Conservation (phyloP, 331 rosid genomes). For the Erythrophleum ivorense region DNA sequence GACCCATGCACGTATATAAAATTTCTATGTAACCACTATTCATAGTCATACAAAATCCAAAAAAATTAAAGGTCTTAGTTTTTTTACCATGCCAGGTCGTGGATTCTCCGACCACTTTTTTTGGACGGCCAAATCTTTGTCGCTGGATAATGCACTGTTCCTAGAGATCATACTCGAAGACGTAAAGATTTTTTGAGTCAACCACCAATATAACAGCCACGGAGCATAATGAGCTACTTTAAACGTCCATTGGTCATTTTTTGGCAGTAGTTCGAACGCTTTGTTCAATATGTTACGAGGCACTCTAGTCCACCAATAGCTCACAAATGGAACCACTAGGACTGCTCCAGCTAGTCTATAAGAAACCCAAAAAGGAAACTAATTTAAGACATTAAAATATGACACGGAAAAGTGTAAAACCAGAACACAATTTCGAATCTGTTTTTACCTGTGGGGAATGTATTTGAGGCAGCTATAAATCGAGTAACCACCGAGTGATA, state of each 20-base stretch:
- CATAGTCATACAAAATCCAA: too few relatives aligned
- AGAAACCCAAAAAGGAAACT: constrained; percentile 50
- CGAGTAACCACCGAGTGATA: constrained; percentile 85
- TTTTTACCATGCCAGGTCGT: too few relatives aligned
- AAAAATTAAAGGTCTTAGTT: too few relatives aligned
- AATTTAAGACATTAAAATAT: not conserved
- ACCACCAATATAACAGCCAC: constrained; percentile 76
- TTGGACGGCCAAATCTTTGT: too few relatives aligned
- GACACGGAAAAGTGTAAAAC: constrained; percentile 13
- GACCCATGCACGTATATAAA: too few relatives aligned
- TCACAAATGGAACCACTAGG: constrained; percentile 75
- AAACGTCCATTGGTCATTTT: constrained; percentile 54
- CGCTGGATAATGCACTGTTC: too few relatives aligned
- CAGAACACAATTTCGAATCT: too few relatives aligned
- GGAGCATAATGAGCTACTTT: constrained; percentile 74
- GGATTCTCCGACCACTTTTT: too few relatives aligned
- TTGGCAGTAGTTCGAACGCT: constrained; percentile 77
- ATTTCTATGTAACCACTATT: too few relatives aligned
- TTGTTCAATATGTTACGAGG: constrained; percentile 61
- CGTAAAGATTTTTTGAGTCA: constrained; percentile 84
- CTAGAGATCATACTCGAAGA: too few relatives aligned
- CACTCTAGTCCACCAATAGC: constrained; percentile 82
- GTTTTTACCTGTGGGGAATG: constrained; percentile 82
- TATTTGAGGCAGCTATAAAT: constrained; percentile 87
- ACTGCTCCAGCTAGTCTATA: too few relatives aligned